These are phyloP conservation scores for Candida xyloterini DNA, from an alignment of 805 yeast species.

Conservation along the genomic window DNA sequence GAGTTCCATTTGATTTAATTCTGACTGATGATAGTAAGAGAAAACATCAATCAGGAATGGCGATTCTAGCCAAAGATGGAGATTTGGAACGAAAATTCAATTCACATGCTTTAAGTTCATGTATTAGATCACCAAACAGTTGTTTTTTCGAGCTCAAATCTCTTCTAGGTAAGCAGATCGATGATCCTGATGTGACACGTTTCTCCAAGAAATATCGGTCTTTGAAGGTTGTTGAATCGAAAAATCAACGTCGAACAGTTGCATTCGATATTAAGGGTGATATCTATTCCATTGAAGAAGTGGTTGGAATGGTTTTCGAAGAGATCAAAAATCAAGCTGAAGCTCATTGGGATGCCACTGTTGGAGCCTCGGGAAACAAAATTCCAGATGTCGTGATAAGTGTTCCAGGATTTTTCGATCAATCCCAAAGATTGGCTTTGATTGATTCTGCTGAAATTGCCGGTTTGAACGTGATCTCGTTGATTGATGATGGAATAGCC, in stretches of 20 bases:
- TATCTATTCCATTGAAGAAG: constrained; percentile 62
- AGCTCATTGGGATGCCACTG: constrained; percentile 50
- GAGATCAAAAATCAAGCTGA: constrained; percentile 67
- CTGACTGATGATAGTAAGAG: constrained; percentile 89
- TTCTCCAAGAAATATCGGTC: constrained; percentile 63
- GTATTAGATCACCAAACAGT: constrained; percentile 69
- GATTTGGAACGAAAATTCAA: constrained; percentile 76
- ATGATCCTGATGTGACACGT: constrained; percentile 43
- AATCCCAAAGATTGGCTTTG: constrained; percentile 66
- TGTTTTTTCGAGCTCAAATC: constrained; percentile 68
- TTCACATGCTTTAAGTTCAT: constrained; percentile 63
- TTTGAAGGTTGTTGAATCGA: constrained; percentile 40
- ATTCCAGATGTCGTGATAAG: constrained; percentile 71
- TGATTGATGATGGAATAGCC: constrained; percentile 91
- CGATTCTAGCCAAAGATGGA: constrained; percentile 45
- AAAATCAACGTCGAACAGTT: constrained; percentile 50
- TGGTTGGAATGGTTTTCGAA: constrained; percentile 76
- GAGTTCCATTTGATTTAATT: constrained; percentile 81
- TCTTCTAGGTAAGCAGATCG: constrained; percentile 61
- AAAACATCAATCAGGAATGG: constrained; percentile 80
- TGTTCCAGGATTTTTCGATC: constrained; percentile 69
- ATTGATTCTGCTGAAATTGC: constrained; percentile 71
- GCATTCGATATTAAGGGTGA: constrained; percentile 45
- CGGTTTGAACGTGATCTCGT: constrained; percentile 57
- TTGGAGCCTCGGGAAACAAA: constrained; percentile 45